phyloP scores from a whole-genome alignment of 352 stramenopile species.

The Globisporangium rhizosaccharum region DNA sequence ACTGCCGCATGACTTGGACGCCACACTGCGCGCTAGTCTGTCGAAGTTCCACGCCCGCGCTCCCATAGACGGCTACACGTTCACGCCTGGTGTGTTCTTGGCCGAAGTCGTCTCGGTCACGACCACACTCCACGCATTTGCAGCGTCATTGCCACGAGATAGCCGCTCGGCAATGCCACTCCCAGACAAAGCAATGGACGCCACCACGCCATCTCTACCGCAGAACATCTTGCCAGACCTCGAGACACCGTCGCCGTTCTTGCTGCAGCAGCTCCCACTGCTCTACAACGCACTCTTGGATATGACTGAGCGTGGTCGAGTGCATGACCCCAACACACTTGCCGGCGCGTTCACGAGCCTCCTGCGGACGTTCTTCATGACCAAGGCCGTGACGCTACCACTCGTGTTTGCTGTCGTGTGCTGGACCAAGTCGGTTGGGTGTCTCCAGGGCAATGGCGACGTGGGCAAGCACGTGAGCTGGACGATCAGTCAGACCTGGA shows the following conservation, averaged over 20 bases:
- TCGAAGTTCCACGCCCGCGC: constrained; percentile 9
- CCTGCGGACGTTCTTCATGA: constrained; percentile 23
- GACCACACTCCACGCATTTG: constrained; percentile 17
- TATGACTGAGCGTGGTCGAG: neutral
- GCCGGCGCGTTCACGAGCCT: constrained; percentile 7
- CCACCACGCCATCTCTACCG: neutral
- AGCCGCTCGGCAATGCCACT: constrained; percentile 2
- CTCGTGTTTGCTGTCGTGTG: constrained; percentile 26
- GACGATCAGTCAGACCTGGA: constrained; percentile 16
- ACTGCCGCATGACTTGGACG: neutral
- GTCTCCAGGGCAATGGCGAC: constrained; percentile 19
- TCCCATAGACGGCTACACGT: constrained; percentile 12
- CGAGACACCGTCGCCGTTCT: constrained; percentile 11
- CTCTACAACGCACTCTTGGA: constrained; percentile 13
- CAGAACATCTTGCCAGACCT: constrained; percentile 18
- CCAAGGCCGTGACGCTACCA: constrained; percentile 15
- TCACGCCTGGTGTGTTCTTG: constrained; percentile 18
- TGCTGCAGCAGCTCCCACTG: constrained; percentile 20
- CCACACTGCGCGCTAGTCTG: neutral
- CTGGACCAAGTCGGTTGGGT: constrained; percentile 26
- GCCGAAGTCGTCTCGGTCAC: constrained; percentile 15
- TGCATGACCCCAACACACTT: constrained; percentile 9
- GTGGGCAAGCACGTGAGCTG: constrained; percentile 20
- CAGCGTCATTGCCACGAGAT: constrained; percentile 12
- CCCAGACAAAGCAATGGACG: too few relatives aligned